Evolutionary conservation across 345 rosid genomes (phyloP).

Genomic region (Excoecaria cochinchinensis): DNA sequence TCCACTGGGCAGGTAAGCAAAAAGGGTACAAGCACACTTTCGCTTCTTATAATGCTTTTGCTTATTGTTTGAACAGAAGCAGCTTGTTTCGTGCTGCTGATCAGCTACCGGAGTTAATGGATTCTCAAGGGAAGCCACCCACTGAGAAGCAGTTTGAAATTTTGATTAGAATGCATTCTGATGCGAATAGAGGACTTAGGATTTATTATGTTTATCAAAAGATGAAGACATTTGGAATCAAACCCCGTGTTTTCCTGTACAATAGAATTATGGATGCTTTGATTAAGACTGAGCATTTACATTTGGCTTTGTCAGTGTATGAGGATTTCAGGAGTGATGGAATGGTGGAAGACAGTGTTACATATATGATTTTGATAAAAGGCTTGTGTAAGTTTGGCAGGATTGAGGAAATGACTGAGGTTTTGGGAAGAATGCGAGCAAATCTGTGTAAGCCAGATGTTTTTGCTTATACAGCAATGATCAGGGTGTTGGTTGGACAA

Average conservation of each 20-base stretch:
- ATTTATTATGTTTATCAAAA: slow-evolving; percentile 79
- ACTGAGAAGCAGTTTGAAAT: slow-evolving; percentile 89
- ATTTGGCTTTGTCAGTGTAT: slow-evolving; percentile 76
- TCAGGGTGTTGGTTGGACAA: slow-evolving; percentile 53
- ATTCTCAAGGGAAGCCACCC: slow-evolving; percentile 73
- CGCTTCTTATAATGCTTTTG: slow-evolving; percentile 82
- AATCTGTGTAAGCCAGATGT: slow-evolving; percentile 77
- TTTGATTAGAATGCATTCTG: slow-evolving; percentile 88
- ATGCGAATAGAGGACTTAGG: slow-evolving; percentile 74
- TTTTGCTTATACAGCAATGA: slow-evolving; percentile 82
- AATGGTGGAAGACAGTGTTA: slow-evolving; percentile 70
- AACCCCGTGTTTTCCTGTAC: slow-evolving; percentile 69
- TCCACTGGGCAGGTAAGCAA: slow-evolving; percentile 92
- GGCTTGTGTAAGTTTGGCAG: slow-evolving; percentile 74
- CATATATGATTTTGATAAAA: slow-evolving; percentile 74
- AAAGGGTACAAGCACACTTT: slow-evolving; percentile 74
- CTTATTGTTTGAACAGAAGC: slow-evolving; percentile 73
- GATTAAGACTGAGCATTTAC: slow-evolving; percentile 59
- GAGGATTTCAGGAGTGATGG: slow-evolving; percentile 67
- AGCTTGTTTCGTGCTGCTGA: slow-evolving; percentile 75
- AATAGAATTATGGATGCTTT: slow-evolving; percentile 78
- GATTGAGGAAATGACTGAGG: slow-evolving; percentile 54
- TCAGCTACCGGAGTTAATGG: slow-evolving; percentile 83
- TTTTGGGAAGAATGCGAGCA: slow-evolving; percentile 67
- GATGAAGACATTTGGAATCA: slow-evolving; percentile 78